A percentile compares a stretch with the other conserved stretches of the same genome.
phyloP scores from a whole-genome alignment of 768 basidiomycete species.

The Lactifluus rugatus region DNA sequence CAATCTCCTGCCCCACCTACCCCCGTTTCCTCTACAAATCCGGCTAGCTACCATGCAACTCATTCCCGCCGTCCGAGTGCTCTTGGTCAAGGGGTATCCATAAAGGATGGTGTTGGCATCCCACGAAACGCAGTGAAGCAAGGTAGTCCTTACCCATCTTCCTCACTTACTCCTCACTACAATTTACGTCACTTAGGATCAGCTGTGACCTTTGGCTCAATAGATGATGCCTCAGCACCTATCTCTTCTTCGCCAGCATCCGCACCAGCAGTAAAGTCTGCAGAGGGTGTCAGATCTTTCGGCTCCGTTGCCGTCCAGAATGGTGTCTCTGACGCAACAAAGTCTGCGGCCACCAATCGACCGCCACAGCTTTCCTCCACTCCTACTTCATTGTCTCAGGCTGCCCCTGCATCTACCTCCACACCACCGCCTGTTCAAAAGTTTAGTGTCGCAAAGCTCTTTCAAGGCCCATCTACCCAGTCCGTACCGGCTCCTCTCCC shows the following conservation, averaged over 20 bases:
- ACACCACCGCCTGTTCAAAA: constrained; percentile 26
- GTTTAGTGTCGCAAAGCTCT: constrained; percentile 48
- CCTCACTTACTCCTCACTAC: background rate
- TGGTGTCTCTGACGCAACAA: constrained; percentile 26
- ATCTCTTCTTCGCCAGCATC: constrained; percentile 79
- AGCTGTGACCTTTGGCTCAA: constrained; percentile 80
- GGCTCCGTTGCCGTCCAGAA: constrained; percentile 53
- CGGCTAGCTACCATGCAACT: constrained; percentile 34
- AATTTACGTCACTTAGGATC: constrained; percentile 35
- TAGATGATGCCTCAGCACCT: constrained; percentile 68
- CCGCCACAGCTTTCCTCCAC: constrained; percentile 25
- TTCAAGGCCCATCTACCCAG: constrained; percentile 37
- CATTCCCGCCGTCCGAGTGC: constrained; percentile 76
- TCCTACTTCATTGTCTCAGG: constrained; percentile 24
- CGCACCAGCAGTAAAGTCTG: constrained; percentile 47
- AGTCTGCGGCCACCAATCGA: constrained; percentile 15
- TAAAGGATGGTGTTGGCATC: constrained; percentile 74
- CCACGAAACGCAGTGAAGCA: constrained; percentile 59
- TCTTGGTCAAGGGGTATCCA: constrained; percentile 57
- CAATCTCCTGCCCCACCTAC: constrained; percentile 53
- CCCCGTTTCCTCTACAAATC: constrained; percentile 30
- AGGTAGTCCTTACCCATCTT: constrained; percentile 32
- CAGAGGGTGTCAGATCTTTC: constrained; percentile 69
- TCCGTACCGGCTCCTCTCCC: constrained; percentile 19
- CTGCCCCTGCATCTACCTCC: constrained; percentile 20